These are phyloP conservation scores for Beauveria sp. DNA, from an alignment of 2,329 filamentous ascomycete species.

Conservation along the genomic window DNA sequence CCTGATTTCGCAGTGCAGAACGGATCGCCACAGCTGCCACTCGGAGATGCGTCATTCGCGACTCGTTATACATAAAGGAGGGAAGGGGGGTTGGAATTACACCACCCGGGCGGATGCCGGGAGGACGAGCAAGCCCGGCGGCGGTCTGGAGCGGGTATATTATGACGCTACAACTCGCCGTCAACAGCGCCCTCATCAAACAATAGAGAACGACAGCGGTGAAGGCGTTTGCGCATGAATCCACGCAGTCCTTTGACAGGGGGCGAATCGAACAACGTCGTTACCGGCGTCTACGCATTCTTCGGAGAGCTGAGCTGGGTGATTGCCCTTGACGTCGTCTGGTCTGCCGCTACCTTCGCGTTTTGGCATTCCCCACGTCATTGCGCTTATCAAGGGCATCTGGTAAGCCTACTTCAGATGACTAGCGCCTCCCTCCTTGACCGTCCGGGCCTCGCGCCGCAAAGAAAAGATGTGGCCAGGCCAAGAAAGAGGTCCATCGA, in stretches of 20 bases:
- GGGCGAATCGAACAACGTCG: background rate
- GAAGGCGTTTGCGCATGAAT: constrained; percentile 15
- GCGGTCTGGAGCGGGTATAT: constrained; percentile 33
- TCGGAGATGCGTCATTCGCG: no score
- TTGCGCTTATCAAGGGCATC: constrained; percentile 56
- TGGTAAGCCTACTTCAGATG: constrained; percentile 15
- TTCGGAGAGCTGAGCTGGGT: constrained; percentile 20
- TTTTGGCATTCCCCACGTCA: constrained; percentile 20
- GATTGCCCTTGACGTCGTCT: constrained; percentile 19
- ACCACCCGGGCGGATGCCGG: constrained; percentile 16
- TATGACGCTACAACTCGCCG: constrained; percentile 25
- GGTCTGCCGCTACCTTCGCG: constrained; percentile 32
- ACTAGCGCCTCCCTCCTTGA: constrained; percentile 50
- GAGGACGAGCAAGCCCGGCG: constrained; percentile 33
- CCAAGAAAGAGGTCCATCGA: background rate
- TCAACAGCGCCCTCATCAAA: constrained; percentile 25
- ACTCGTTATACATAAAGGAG: no score
- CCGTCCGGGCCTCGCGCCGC: constrained; percentile 64
- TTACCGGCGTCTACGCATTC: constrained; percentile 16
- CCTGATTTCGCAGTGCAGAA: no score
- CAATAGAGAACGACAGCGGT: background rate
- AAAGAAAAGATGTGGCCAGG: background rate
- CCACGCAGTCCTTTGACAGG: background rate
- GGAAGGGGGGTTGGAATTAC: no score
- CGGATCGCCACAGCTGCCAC: no score